A percentile compares a stretch with the other conserved stretches of the same genome.
phyloP scores from a whole-genome alignment of 2,329 filamentous ascomycete genomes.

The Nemania sp. region DNA sequence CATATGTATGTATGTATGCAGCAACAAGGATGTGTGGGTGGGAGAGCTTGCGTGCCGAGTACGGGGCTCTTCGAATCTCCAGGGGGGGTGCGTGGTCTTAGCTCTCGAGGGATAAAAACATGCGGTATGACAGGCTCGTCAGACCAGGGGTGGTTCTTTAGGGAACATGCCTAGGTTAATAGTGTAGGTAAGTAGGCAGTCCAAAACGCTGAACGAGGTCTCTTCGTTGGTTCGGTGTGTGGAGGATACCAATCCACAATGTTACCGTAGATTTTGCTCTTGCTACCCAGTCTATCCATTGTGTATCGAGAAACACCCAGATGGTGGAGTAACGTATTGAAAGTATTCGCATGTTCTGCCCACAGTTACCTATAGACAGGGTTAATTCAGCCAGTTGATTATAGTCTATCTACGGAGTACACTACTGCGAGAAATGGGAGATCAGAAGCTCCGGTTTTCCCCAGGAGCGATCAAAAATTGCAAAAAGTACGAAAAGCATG shows the following conservation, averaged over 20 bases:
- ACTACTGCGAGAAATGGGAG: slow-evolving; percentile 10
- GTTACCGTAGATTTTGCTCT: slow-evolving; percentile 37
- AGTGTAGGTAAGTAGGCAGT: slow-evolving; percentile 22
- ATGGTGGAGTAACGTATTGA: slow-evolving; percentile 27
- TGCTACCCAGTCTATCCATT: slow-evolving; percentile 26
- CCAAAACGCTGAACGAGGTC: slow-evolving; percentile 35
- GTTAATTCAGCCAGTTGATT: slow-evolving; percentile 28
- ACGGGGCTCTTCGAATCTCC: slow-evolving; percentile 37
- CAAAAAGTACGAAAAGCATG: slow-evolving; percentile 13
- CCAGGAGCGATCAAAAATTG: slow-evolving; percentile 18
- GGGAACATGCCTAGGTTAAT: slow-evolving; percentile 32
- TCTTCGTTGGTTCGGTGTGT: slow-evolving; percentile 31
- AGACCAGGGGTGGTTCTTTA: slow-evolving; percentile 35
- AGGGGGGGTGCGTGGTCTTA: slow-evolving; percentile 28
- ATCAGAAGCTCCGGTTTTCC: slow-evolving; percentile 32
- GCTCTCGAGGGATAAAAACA: slow-evolving; percentile 37
- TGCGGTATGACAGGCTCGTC: slow-evolving; percentile 41
- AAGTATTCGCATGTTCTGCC: slow-evolving; percentile 31
- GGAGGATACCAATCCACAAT: slow-evolving; percentile 36
- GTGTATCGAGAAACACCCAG: slow-evolving; percentile 26
- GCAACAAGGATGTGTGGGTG: slow-evolving; percentile 40
- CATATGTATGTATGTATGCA: slow-evolving; percentile 47
- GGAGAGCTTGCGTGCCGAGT: slow-evolving; percentile 36
- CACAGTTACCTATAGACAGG: slow-evolving; percentile 27
- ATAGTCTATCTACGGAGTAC: too few species aligned